These are phyloP conservation scores for Escallonia rubra DNA, from an alignment of 129 eudicot species.

Conservation along the genomic window DNA sequence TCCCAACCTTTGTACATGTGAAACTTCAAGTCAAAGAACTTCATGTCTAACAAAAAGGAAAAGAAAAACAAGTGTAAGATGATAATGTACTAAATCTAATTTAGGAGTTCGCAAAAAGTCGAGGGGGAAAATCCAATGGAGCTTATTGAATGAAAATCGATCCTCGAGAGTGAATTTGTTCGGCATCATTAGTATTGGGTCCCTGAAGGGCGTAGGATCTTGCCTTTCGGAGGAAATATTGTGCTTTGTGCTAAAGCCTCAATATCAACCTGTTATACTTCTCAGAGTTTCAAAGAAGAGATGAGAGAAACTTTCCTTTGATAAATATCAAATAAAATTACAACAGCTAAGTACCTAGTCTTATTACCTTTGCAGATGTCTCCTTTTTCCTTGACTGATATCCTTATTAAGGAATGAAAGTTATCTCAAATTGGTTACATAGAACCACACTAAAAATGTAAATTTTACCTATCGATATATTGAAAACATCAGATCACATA, in stretches of 20 bases:
- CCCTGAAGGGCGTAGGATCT: no score
- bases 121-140: no score
- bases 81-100: not conserved
- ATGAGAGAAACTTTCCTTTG: constrained; percentile 4
- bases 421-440: no score
- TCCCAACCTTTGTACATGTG: no score
- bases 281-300: not conserved
- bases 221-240: no score
- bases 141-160: no score
- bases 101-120: not conserved
- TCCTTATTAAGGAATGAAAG: no score
- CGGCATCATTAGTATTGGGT: no score
- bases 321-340: constrained; percentile 11
- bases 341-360: constrained; percentile 18
- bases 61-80: not conserved
- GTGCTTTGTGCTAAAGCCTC: no score
- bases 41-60: no score
- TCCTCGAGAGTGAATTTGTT: no score
- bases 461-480: not conserved
- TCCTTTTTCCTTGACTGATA: constrained; percentile 11
- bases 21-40: no score
- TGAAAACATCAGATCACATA: constrained; percentile 15
- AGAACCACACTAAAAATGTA: not conserved
- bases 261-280: not conserved
- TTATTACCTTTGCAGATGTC: constrained; percentile 10